phyloP scores from a whole-genome alignment of 1,284 basidiomycete species.

The Tilletiaria anomala region DNA sequence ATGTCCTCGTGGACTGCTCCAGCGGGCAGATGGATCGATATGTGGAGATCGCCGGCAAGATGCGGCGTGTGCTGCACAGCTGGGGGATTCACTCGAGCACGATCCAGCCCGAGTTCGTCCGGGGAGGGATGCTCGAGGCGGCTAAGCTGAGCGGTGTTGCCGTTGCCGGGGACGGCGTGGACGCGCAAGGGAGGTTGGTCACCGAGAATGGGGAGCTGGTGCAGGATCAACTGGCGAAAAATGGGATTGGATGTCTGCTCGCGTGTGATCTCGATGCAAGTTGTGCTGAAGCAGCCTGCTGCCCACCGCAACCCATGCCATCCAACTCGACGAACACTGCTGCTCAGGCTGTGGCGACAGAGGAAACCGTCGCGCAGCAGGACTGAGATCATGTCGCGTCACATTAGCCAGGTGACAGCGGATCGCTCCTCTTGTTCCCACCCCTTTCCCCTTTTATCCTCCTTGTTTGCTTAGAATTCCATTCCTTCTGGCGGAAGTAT shows the following conservation, averaged over 20 bases:
- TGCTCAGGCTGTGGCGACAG: too few relatives aligned
- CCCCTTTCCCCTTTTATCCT: too few relatives aligned
- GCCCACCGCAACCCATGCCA: too few relatives aligned
- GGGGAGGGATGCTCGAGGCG: conserved; percentile 27
- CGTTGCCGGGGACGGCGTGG: conserved; percentile 14
- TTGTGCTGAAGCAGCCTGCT: too few relatives aligned
- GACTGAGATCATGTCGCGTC: too few relatives aligned
- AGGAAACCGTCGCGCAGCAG: too few relatives aligned
- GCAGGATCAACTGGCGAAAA: conserved; percentile 18
- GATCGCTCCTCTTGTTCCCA: too few relatives aligned
- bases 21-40: conserved; percentile 50
- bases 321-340: too few relatives aligned
- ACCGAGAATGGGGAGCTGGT: conserved; percentile 27
- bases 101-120: conserved; percentile 38
- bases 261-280: conserved; percentile 12
- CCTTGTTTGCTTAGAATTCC: too few relatives aligned
- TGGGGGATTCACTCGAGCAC: conserved; percentile 76
- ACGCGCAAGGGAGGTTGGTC: conserved; percentile 18
- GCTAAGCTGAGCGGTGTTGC: conserved; percentile 26
- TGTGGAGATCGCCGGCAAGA: conserved; percentile 73
- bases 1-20: conserved; percentile 62
- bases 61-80: conserved; percentile 66
- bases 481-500: too few relatives aligned
- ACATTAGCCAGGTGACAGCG: too few relatives aligned
- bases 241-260: conserved; percentile 28